These are phyloP conservation scores for Conoideocrella luteorostrata DNA, from an alignment of 2,329 filamentous ascomycete species.

Conservation along the genomic window DNA sequence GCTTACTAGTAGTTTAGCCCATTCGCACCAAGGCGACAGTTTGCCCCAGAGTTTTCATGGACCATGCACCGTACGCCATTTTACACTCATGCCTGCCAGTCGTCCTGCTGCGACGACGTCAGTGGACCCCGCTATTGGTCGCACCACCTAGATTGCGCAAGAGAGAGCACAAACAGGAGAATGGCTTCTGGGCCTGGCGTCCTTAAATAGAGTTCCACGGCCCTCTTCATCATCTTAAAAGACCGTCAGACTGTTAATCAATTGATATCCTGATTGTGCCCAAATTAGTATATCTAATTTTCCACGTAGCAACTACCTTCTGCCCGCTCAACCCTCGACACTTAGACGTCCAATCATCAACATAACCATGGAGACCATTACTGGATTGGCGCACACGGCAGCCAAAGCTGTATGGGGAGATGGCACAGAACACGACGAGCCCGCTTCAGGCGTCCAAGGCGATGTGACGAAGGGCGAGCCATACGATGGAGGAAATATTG, in stretches of 20 bases:
- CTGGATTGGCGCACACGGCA: slow-evolving; percentile 40
- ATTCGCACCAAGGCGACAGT: too few species aligned
- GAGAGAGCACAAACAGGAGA: background rate
- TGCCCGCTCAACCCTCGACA: too few species aligned
- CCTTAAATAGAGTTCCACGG: background rate
- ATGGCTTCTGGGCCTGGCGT: background rate
- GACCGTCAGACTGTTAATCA: too few species aligned
- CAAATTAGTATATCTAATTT: too few species aligned
- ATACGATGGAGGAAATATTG: slow-evolving; percentile 72
- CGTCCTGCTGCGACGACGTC: slow-evolving; percentile 4
- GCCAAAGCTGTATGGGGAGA: slow-evolving; percentile 38
- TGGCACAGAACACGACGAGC: slow-evolving; percentile 47
- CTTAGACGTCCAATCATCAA: too few species aligned
- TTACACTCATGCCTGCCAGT: background rate
- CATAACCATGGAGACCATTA: slow-evolving; percentile 57
- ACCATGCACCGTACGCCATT: background rate
- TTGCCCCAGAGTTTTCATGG: too few species aligned
- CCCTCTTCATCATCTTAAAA: background rate
- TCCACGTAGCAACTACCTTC: too few species aligned
- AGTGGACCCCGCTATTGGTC: slow-evolving; percentile 7
- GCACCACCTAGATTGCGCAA: background rate
- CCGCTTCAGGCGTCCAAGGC: slow-evolving; percentile 64
- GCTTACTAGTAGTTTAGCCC: too few species aligned
- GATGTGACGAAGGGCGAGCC: slow-evolving; percentile 63
- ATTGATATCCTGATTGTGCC: too few species aligned